These are phyloP conservation scores for Aspergillus incahuasiensis DNA, from an alignment of 495 filamentous ascomycete species.

Conservation along the genomic window DNA sequence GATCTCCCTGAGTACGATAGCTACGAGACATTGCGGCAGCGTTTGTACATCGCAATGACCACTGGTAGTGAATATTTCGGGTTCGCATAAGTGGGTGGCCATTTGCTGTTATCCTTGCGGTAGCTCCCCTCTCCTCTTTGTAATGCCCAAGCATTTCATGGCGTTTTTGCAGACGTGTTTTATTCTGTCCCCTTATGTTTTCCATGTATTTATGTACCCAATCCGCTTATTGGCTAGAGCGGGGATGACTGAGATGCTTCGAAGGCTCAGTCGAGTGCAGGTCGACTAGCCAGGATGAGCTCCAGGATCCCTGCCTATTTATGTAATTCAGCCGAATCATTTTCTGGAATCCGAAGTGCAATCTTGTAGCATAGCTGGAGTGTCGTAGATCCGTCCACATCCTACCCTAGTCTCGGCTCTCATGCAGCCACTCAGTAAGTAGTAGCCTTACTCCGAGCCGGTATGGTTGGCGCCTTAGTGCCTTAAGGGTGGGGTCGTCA, in stretches of 20 bases:
- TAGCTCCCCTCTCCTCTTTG: conserved; percentile 11
- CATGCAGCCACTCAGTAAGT: too few species aligned
- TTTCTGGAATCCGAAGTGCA: conserved; percentile 7
- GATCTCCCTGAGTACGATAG: conserved; percentile 98
- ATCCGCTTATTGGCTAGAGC: conserved; percentile 9
- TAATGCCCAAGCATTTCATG: conserved; percentile 43
- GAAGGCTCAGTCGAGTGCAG: conserved; percentile 40
- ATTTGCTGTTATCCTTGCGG: background rate
- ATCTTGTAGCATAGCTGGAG: background rate
- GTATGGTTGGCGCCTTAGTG: background rate
- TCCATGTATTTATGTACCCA: conserved; percentile 16
- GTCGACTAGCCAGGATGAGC: conserved; percentile 24
- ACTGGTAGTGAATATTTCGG: conserved; percentile 97
- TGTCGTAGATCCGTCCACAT: too few species aligned
- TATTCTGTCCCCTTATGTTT: conserved; percentile 13
- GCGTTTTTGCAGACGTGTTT: conserved; percentile 31
- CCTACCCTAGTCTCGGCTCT: too few species aligned
- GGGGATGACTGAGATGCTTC: conserved; percentile 12
- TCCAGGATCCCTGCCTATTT: conserved; percentile 8
- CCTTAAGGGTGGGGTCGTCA: conserved; percentile 25
- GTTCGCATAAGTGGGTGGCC: conserved; percentile 62
- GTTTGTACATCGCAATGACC: conserved; percentile 90
- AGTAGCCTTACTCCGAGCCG: too few species aligned
- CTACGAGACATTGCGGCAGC: conserved; percentile 83
- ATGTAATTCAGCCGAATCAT: conserved; percentile 13